Percentiles rank a stretch among this genome's conserved stretches.
Evolutionary conservation across 1,284 basidiomycete species (phyloP).

Genomic region (Phellinidium pouzarii): DNA sequence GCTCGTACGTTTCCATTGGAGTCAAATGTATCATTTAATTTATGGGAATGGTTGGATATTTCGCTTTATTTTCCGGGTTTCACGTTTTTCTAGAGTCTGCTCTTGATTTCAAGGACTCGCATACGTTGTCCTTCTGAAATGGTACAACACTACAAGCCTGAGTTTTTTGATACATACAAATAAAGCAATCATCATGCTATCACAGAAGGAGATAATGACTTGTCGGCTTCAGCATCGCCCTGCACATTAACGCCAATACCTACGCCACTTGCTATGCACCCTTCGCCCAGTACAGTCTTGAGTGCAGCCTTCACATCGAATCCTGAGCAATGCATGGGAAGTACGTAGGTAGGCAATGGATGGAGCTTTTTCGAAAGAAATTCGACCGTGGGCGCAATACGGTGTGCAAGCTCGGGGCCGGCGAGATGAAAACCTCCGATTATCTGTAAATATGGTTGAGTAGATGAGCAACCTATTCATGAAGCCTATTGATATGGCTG

Average conservation of each 20-base stretch:
- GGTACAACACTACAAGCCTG: too few relatives aligned
- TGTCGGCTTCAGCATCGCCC: slow-evolving; percentile 14
- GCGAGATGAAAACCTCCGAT: slow-evolving; percentile 78
- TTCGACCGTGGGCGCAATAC: slow-evolving; percentile 63
- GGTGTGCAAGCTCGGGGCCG: slow-evolving; percentile 50
- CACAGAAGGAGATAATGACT: slow-evolving; percentile 12
- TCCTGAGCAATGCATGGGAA: slow-evolving; percentile 82
- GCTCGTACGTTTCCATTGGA: too few relatives aligned
- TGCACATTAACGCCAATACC: slow-evolving; percentile 55
- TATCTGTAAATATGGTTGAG: slow-evolving; percentile 36
- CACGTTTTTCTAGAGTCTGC: too few relatives aligned
- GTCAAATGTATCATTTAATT: too few relatives aligned
- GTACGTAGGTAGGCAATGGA: slow-evolving; percentile 61
- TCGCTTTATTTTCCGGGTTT: too few relatives aligned
- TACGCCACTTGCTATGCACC: slow-evolving; percentile 69
- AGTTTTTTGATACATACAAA: too few relatives aligned
- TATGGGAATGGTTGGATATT: too few relatives aligned
- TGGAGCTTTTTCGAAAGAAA: slow-evolving; percentile 55
- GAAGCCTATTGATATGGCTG: neutral
- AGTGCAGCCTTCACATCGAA: slow-evolving; percentile 66
- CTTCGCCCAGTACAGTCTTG: slow-evolving; percentile 60
- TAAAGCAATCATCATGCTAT: slow-evolving; percentile 4
- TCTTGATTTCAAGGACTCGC: too few relatives aligned
- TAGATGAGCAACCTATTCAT: neutral
- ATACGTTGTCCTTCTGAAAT: too few relatives aligned